Percentiles rank a stretch among this genome's conserved stretches.
phyloP scores from a whole-genome alignment of 257 asterid species.

The Anisodus tanguticus region DNA sequence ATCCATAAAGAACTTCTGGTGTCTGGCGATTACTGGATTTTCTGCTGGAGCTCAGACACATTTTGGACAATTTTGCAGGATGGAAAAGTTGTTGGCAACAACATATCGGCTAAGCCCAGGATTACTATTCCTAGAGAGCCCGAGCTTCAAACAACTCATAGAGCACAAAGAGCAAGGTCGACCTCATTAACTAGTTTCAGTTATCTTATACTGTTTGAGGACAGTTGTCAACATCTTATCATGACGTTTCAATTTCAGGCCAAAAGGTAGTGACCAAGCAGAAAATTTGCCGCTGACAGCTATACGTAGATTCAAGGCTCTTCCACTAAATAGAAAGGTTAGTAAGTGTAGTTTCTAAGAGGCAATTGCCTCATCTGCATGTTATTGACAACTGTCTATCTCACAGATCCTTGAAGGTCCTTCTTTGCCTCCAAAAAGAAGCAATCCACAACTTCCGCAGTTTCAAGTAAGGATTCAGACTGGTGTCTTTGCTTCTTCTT shows the following conservation, averaged over 20 bases:
- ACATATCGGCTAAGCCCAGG: slow-evolving; percentile 51
- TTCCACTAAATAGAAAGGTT: slow-evolving; percentile 88
- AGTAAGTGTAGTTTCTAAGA: slow-evolving; percentile 33
- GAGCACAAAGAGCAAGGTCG: slow-evolving; percentile 77
- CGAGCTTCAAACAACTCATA: slow-evolving; percentile 75
- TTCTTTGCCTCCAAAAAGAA: slow-evolving; percentile 71
- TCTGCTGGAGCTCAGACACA: slow-evolving; percentile 17
- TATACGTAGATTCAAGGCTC: slow-evolving; percentile 79
- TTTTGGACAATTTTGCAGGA: slow-evolving; percentile 53
- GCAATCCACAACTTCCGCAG: slow-evolving; percentile 65
- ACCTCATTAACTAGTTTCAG: slow-evolving; percentile 32
- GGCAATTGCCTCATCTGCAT: not conserved
- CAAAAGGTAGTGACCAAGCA: slow-evolving; percentile 54
- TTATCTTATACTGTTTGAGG: slow-evolving; percentile 15
- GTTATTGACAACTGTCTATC: slow-evolving; percentile 31
- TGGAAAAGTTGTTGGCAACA: slow-evolving; percentile 49
- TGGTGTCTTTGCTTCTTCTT: not conserved
- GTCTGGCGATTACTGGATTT: slow-evolving; percentile 6
- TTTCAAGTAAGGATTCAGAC: slow-evolving; percentile 65
- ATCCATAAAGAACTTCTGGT: not conserved
- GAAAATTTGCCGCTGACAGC: slow-evolving; percentile 50
- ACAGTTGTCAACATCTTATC: not conserved
- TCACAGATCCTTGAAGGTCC: slow-evolving; percentile 86
- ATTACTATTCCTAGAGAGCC: slow-evolving; percentile 85
- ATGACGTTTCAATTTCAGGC: slow-evolving; percentile 52